Percentiles rank a stretch among this genome's conserved stretches.
Conservation (phyloP, 2,329 filamentous ascomycete genomes). For the Alternaria conjuncta region DNA sequence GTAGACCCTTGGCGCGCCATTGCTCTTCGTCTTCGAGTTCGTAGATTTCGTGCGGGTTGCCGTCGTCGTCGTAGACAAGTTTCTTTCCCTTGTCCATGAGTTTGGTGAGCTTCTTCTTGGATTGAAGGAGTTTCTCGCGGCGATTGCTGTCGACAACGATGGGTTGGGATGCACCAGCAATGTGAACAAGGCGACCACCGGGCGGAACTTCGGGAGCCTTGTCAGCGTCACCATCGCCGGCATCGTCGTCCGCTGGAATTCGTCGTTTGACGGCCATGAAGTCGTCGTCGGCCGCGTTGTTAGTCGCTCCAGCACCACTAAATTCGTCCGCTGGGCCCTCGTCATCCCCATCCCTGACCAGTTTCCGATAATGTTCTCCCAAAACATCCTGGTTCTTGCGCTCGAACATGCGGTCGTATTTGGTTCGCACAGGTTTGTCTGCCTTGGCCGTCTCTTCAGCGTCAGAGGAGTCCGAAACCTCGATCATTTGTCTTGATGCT, state of each 20-base stretch:
- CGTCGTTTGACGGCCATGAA: constrained; percentile 90
- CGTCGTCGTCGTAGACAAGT: constrained; percentile 91
- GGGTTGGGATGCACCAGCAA: constrained; percentile 70
- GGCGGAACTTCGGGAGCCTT: constrained; percentile 45
- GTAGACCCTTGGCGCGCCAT: constrained; percentile 76
- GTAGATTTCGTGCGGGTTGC: constrained; percentile 82
- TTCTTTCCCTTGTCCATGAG: constrained; percentile 87
- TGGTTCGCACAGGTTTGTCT: constrained; percentile 79
- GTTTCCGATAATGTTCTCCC: constrained; percentile 89
- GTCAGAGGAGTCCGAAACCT: constrained; percentile 66
- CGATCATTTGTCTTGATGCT: constrained; percentile 70
- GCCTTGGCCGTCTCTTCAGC: constrained; percentile 57
- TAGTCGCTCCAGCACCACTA: constrained; percentile 38
- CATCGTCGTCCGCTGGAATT: constrained; percentile 72
- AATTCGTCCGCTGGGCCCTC: constrained; percentile 48
- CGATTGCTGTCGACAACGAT: constrained; percentile 92
- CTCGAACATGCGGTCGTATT: constrained; percentile 98
- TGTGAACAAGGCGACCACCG: constrained; percentile 66
- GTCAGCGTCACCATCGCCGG: constrained; percentile 52
- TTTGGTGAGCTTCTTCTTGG: constrained; percentile 92
- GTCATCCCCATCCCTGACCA: constrained; percentile 66
- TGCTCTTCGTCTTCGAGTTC: constrained; percentile 84
- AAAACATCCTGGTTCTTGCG: constrained; percentile 93
- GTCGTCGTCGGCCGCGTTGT: constrained; percentile 70
- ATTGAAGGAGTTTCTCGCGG: constrained; percentile 90